A percentile compares a stretch with the other conserved stretches of the same genome.
Conservation (phyloP, 257 asterid genomes). For the Nicotiana benthamiana region DNA sequence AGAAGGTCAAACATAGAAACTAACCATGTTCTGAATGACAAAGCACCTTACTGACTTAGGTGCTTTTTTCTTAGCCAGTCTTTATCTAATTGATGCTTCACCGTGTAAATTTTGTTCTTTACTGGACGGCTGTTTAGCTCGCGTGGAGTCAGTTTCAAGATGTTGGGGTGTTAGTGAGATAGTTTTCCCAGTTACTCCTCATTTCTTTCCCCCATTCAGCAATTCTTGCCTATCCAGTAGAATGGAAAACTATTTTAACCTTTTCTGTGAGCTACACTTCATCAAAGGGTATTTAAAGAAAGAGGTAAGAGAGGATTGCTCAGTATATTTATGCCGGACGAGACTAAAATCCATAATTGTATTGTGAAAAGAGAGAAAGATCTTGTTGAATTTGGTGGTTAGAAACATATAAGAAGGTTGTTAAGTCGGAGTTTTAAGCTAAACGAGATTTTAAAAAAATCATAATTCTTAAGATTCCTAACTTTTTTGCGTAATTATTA, state of each 20-base stretch:
- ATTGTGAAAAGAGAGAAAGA: not conserved
- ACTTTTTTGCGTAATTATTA: not conserved
- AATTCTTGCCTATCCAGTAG: not conserved
- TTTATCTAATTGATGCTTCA: not conserved
- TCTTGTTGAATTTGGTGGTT: not conserved
- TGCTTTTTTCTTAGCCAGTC: not conserved
- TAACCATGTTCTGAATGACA: not conserved
- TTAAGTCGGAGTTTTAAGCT: not conserved
- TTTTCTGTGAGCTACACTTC: not conserved
- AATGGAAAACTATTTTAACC: not conserved
- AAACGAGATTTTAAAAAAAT: not conserved
- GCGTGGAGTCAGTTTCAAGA: not conserved
- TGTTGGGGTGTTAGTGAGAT: not conserved
- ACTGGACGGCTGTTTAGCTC: not conserved
- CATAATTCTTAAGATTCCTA: not conserved
- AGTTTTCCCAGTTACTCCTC: not conserved
- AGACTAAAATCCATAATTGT: not conserved
- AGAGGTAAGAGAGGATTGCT: not conserved
- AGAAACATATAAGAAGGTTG: not conserved
- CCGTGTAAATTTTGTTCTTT: not conserved
- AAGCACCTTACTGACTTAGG: not conserved
- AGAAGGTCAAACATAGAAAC: not conserved
- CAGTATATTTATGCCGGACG: not conserved
- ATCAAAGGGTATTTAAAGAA: not conserved
- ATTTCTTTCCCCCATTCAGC: not conserved